Evolutionary conservation across 2,329 filamentous ascomycete species (phyloP).

Genomic region (Hypoxylon sp.): DNA sequence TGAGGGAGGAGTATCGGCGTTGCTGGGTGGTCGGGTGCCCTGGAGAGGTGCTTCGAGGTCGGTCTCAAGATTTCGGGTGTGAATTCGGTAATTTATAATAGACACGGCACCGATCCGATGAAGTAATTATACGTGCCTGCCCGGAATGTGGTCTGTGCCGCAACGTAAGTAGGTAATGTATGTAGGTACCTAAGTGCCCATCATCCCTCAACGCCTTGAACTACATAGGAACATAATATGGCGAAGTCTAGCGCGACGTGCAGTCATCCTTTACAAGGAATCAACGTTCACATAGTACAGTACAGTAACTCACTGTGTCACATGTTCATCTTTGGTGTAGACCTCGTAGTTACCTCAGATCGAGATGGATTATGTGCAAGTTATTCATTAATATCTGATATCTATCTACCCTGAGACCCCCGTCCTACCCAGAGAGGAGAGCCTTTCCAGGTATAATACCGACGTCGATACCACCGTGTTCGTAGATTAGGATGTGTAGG

Average conservation of each 20-base stretch:
- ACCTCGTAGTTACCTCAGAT: neutral
- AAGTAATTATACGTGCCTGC: neutral
- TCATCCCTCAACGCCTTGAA: neutral
- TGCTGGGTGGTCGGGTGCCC: neutral
- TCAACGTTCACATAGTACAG: neutral
- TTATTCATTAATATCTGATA: slow-evolving; percentile 14
- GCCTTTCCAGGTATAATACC: slow-evolving; percentile 23
- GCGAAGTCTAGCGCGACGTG: neutral
- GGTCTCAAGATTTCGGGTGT: neutral
- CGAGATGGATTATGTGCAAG: slow-evolving; percentile 2
- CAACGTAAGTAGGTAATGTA: neutral
- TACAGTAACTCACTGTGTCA: neutral
- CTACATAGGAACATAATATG: neutral
- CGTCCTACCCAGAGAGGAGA: slow-evolving; percentile 11
- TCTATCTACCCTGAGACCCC: slow-evolving; percentile 12
- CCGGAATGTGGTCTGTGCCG: neutral
- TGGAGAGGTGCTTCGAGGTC: neutral
- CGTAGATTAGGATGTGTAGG: slow-evolving; percentile 14
- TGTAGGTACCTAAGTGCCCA: neutral
- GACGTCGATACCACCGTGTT: slow-evolving; percentile 12
- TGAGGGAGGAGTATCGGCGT: neutral
- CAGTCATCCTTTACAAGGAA: neutral
- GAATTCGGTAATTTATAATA: neutral
- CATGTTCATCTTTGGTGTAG: neutral
- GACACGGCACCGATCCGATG: neutral